These are phyloP conservation scores for Linnemannia elongata DNA, from an alignment of 192 early-diverging fungal genomes.

Conservation along the genomic window DNA sequence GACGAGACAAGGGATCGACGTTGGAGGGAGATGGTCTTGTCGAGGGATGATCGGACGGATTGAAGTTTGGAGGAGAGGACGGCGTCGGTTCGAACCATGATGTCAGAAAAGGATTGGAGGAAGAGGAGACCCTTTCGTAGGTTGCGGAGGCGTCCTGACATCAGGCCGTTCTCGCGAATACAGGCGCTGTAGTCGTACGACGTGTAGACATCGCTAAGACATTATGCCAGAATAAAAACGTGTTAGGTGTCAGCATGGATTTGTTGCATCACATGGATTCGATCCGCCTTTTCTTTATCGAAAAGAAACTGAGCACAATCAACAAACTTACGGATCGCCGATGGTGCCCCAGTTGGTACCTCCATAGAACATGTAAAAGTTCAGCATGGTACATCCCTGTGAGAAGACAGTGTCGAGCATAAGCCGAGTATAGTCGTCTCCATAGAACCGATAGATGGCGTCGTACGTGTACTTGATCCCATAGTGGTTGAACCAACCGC, in stretches of 20 bases:
- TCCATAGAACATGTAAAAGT: constrained; percentile 82
- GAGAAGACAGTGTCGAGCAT: constrained; percentile 73
- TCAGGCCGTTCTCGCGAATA: constrained; percentile 77
- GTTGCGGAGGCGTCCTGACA: constrained; percentile 73
- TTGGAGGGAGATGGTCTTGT: constrained; percentile 63
- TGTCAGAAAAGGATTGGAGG: constrained; percentile 69
- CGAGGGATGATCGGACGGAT: constrained; percentile 47
- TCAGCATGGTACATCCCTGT: constrained; percentile 75
- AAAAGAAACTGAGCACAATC: neutral
- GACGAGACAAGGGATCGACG: constrained; percentile 27
- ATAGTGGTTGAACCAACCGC: constrained; percentile 87
- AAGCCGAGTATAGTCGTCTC: constrained; percentile 74
- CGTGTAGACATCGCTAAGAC: constrained; percentile 77
- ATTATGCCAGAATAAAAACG: neutral
- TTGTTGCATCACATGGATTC: neutral
- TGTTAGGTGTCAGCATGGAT: neutral
- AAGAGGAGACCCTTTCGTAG: constrained; percentile 72
- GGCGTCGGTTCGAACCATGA: constrained; percentile 66
- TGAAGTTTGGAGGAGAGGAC: constrained; percentile 21
- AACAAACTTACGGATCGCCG: constrained; percentile 67
- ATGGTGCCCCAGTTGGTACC: constrained; percentile 87
- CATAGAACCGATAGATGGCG: constrained; percentile 77
- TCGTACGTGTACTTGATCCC: constrained; percentile 73
- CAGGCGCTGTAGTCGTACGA: constrained; percentile 84
- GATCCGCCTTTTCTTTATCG: neutral